Evolutionary conservation across 352 stramenopile species (phyloP).

Genomic region (Discostella stelligera): DNA sequence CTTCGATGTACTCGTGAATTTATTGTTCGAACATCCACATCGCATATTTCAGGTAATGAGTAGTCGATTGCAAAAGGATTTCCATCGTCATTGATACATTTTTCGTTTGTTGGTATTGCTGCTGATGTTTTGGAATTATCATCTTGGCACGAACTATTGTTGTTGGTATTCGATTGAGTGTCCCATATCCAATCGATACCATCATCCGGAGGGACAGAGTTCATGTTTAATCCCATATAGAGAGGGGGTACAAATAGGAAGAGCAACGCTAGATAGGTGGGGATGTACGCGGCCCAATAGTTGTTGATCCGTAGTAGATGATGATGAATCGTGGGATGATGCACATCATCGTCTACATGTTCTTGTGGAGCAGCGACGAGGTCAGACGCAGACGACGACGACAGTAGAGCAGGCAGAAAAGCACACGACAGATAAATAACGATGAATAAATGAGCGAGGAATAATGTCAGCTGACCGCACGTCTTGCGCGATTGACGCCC

Average conservation of each 20-base stretch:
- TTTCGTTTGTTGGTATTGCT: background rate
- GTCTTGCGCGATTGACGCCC: slow-evolving; percentile 18
- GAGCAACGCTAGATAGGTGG: slow-evolving; percentile 30
- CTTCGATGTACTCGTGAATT: slow-evolving; percentile 28
- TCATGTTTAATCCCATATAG: slow-evolving; percentile 53
- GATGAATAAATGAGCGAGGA: slow-evolving; percentile 43
- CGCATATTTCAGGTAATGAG: slow-evolving; percentile 39
- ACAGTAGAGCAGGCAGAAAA: slow-evolving; percentile 21
- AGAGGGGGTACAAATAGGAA: slow-evolving; percentile 38
- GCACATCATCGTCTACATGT: background rate
- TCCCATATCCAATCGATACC: slow-evolving; percentile 44
- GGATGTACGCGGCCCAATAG: slow-evolving; percentile 35
- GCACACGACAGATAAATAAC: slow-evolving; percentile 36
- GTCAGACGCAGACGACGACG: background rate
- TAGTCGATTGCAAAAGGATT: background rate
- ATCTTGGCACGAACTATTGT: background rate
- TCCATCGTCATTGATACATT: slow-evolving; percentile 7
- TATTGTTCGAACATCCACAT: slow-evolving; percentile 36
- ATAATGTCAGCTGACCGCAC: slow-evolving; percentile 42
- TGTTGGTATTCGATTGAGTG: slow-evolving; percentile 20
- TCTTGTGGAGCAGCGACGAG: background rate
- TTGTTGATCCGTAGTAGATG: slow-evolving; percentile 21
- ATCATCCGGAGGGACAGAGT: slow-evolving; percentile 22
- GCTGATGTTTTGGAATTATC: background rate
- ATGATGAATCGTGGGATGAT: background rate